phyloP scores from a whole-genome alignment of 2,329 filamentous ascomycete genomes.

The Aspergillus carbonarius region DNA sequence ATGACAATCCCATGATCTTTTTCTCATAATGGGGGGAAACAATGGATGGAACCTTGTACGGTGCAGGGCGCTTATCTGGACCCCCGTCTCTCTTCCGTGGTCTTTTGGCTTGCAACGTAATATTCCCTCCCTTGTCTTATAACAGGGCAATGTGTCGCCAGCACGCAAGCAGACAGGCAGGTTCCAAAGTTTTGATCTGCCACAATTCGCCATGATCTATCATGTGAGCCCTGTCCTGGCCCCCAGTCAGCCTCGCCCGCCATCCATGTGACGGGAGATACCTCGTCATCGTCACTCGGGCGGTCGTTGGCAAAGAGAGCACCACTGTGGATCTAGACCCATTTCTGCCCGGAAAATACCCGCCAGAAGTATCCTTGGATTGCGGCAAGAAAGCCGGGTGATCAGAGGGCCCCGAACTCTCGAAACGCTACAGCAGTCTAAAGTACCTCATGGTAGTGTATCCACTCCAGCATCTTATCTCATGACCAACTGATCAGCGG shows the following conservation, averaged over 20 bases:
- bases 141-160: not conserved
- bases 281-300: not conserved
- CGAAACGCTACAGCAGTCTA: not conserved
- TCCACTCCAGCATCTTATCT: constrained; percentile 3
- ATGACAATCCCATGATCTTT: not conserved
- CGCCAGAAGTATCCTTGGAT: not conserved
- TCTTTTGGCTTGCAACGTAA: not conserved
- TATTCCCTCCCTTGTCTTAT: not conserved
- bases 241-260: not conserved
- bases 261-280: constrained; percentile 14
- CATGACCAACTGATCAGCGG: constrained; percentile 9
- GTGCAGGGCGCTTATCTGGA: not conserved
- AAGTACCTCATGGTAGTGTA: not conserved
- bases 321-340: not conserved
- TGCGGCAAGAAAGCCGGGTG: not conserved
- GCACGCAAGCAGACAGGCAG: not conserved
- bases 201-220: constrained; percentile 6
- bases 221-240: constrained; percentile 10
- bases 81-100: not conserved
- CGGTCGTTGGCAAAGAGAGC: not conserved
- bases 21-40: not conserved
- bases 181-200: constrained; percentile 5
- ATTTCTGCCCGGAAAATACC: not conserved
- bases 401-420: not conserved
- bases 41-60: not conserved